Conservation (phyloP, 192 early-diverging fungal species). For the Gryganskiella cystojenkinii region DNA sequence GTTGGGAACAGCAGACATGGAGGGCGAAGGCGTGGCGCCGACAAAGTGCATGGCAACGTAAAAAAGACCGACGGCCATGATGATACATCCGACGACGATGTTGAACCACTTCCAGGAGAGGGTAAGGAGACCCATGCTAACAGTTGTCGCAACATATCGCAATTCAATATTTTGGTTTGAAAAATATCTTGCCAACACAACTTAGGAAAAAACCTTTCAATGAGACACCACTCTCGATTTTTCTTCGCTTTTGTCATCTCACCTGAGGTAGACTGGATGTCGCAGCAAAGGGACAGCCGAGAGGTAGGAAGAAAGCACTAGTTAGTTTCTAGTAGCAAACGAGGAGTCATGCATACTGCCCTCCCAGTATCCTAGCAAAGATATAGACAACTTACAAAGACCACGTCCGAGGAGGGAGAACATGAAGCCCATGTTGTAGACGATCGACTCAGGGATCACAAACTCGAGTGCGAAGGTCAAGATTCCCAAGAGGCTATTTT, state of each 20-base stretch:
- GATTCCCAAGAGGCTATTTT: conserved; percentile 30
- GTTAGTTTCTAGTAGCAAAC: neutral
- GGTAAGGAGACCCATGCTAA: conserved; percentile 19
- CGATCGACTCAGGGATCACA: conserved; percentile 33
- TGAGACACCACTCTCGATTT: too few relatives aligned
- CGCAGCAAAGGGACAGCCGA: neutral
- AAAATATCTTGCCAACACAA: too few relatives aligned
- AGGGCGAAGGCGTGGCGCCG: conserved; percentile 49
- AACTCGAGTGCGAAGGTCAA: conserved; percentile 44
- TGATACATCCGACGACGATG: conserved; percentile 29
- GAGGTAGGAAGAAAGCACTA: neutral
- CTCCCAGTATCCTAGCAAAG: too few relatives aligned
- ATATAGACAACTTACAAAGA: conserved; percentile 21
- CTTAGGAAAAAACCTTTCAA: too few relatives aligned
- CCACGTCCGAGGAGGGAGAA: conserved; percentile 48
- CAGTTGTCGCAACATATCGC: too few relatives aligned
- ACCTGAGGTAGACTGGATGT: conserved; percentile 30
- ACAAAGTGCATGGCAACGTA: conserved; percentile 47
- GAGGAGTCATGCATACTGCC: neutral
- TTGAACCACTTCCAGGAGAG: conserved; percentile 42
- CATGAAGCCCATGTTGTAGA: conserved; percentile 49
- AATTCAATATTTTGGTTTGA: too few relatives aligned
- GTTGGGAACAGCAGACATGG: conserved; percentile 46
- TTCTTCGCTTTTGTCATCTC: neutral
- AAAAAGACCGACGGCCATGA: conserved; percentile 35